phyloP scores from a whole-genome alignment of 352 stramenopile species.

The Phytopythium helicoides region DNA sequence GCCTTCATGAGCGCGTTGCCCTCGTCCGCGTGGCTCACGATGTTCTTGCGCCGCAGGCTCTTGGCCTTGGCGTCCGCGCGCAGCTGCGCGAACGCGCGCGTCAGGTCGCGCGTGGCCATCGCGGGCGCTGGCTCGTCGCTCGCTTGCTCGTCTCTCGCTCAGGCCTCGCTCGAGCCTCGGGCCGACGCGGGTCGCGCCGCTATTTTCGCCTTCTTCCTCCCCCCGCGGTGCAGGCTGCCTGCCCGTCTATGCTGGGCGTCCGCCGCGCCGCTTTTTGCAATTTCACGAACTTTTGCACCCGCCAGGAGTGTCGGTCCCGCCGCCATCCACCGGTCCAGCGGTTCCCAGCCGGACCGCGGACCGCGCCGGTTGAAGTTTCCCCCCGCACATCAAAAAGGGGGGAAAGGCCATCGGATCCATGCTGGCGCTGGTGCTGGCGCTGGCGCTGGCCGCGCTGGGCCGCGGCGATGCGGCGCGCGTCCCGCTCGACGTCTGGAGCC shows the following conservation, averaged over 20 bases:
- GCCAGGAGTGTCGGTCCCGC: too few species aligned
- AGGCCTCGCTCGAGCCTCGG: background rate
- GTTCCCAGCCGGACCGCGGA: too few species aligned
- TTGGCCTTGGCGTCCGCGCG: conserved; percentile 80
- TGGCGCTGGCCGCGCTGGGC: conserved; percentile 5
- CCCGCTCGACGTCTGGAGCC: conserved; percentile 43
- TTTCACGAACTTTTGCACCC: too few species aligned
- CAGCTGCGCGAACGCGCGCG: conserved; percentile 65
- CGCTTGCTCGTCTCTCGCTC: background rate
- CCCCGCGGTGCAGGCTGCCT: too few species aligned
- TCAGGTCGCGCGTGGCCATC: conserved; percentile 84
- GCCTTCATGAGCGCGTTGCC: conserved; percentile 65
- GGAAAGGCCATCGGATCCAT: background rate
- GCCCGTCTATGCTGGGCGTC: too few species aligned
- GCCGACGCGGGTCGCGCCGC: too few species aligned
- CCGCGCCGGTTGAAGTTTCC: background rate
- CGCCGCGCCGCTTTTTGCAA: too few species aligned
- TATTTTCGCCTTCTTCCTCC: too few species aligned
- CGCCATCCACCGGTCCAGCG: too few species aligned
- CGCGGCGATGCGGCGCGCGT: conserved; percentile 16
- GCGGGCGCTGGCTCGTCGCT: background rate
- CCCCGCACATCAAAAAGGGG: background rate
- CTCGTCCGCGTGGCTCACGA: conserved; percentile 66
- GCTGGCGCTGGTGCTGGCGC: background rate
- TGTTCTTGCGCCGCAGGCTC: conserved; percentile 83